These are phyloP conservation scores for Mycena latifolia DNA, from an alignment of 768 basidiomycete species.

Conservation along the genomic window DNA sequence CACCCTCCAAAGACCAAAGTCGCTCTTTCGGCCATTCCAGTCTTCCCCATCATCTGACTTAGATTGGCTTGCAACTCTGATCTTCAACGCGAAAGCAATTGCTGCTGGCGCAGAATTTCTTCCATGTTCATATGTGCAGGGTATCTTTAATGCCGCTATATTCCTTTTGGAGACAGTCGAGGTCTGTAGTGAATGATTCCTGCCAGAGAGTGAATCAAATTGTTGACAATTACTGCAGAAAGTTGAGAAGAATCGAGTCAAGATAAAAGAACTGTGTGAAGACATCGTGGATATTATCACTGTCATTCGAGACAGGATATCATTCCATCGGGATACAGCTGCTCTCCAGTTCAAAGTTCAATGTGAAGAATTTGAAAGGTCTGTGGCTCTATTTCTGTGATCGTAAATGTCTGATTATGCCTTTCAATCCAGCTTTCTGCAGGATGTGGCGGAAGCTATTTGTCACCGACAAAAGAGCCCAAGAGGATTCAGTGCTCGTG, in stretches of 20 bases:
- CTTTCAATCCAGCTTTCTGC: neutral
- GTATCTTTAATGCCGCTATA: neutral
- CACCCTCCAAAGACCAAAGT: too few species aligned
- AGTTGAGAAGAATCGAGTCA: conserved; percentile 19
- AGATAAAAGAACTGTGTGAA: conserved; percentile 10
- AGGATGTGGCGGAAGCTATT: neutral
- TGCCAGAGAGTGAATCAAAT: too few species aligned
- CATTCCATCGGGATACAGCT: neutral
- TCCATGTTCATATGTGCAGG: conserved; percentile 1
- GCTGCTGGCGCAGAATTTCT: neutral
- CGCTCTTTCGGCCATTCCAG: neutral
- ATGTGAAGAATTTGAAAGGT: conserved; percentile 11
- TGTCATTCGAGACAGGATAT: neutral
- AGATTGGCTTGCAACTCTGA: neutral
- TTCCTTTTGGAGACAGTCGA: conserved; percentile 1
- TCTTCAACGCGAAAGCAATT: neutral
- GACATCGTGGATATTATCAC: neutral
- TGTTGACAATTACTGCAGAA: conserved; percentile 16
- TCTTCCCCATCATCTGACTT: neutral
- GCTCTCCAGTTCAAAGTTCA: neutral
- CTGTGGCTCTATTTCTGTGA: neutral
- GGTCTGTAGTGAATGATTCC: neutral
- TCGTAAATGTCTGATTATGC: neutral
- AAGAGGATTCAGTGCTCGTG: neutral
- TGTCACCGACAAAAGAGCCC: neutral